Percentiles rank a stretch among this genome's conserved stretches.
These are phyloP conservation scores for Thymus quinquecostatus DNA, from an alignment of 257 asterid species.

Conservation along the genomic window DNA sequence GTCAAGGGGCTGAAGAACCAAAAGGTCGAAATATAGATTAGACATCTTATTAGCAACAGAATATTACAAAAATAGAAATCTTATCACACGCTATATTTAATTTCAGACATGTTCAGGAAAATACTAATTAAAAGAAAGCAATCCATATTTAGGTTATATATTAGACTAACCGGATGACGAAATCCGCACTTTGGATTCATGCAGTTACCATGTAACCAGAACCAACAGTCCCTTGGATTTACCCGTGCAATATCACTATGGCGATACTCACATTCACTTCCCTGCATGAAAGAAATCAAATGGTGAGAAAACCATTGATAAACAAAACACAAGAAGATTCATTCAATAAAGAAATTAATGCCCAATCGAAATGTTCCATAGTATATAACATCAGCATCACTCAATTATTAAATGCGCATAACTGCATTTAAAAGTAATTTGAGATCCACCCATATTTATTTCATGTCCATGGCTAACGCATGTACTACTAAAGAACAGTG, in stretches of 20 bases:
- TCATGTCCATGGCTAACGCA: not conserved
- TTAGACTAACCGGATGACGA: constrained; percentile 84
- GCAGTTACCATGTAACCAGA: constrained; percentile 87
- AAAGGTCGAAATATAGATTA: not conserved
- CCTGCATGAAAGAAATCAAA: constrained; percentile 47
- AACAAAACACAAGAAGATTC: constrained; percentile 22
- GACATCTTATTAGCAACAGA: not conserved
- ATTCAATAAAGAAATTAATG: constrained; percentile 6
- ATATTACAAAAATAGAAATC: not conserved
- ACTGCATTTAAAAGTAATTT: not conserved
- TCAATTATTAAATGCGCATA: not conserved
- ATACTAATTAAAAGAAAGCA: constrained; percentile 1
- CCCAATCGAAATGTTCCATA: constrained; percentile 2
- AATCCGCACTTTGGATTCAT: constrained; percentile 78
- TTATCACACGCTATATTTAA: not conserved
- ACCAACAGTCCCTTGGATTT: constrained; percentile 90
- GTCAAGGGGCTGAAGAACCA: constrained; percentile 72
- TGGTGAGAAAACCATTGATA: constrained; percentile 9
- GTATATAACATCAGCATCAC: constrained; percentile 10
- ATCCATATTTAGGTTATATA: constrained; percentile 9
- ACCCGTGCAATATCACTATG: constrained; percentile 86
- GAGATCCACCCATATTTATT: not conserved
- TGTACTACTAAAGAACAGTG: not conserved
- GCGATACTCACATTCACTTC: constrained; percentile 86
- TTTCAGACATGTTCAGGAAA: constrained; percentile 11